These are phyloP conservation scores for Aurifilum marmelostoma DNA, from an alignment of 2,329 filamentous ascomycete species.

Conservation along the genomic window DNA sequence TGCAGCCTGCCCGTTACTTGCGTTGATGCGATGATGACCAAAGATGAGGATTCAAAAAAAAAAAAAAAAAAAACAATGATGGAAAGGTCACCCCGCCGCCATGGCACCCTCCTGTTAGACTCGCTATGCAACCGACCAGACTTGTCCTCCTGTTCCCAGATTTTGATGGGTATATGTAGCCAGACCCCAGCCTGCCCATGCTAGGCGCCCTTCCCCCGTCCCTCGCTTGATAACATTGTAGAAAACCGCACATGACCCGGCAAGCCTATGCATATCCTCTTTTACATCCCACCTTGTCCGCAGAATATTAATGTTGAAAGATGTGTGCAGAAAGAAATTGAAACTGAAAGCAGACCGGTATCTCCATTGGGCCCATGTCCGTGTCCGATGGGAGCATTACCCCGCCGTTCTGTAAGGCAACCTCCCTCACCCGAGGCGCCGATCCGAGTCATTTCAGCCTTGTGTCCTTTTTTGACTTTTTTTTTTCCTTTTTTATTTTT, in stretches of 20 bases:
- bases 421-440: too few species aligned
- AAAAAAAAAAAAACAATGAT: conserved; percentile 12
- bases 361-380: neutral
- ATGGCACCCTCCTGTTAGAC: conserved; percentile 18
- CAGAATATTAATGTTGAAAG: neutral
- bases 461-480: neutral
- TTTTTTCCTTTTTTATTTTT: neutral
- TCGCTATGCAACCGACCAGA: conserved; percentile 28
- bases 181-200: conserved; percentile 5
- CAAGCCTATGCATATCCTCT: neutral
- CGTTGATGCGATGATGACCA: conserved; percentile 16
- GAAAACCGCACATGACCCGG: neutral
- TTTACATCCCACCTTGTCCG: neutral
- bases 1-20: conserved; percentile 20
- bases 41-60: conserved; percentile 5
- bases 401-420: neutral
- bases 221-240: conserved; percentile 1
- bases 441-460: neutral
- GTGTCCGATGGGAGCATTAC: neutral
- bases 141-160: neutral
- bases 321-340: neutral
- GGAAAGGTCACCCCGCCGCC: conserved; percentile 7
- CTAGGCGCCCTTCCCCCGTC: neutral
- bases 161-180: neutral
- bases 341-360: neutral